Evolutionary conservation across 2,329 filamentous ascomycete genomes (phyloP), one percentile per base, ranked within the genome.

Genomic region (Clonostachys rosea): DNA sequence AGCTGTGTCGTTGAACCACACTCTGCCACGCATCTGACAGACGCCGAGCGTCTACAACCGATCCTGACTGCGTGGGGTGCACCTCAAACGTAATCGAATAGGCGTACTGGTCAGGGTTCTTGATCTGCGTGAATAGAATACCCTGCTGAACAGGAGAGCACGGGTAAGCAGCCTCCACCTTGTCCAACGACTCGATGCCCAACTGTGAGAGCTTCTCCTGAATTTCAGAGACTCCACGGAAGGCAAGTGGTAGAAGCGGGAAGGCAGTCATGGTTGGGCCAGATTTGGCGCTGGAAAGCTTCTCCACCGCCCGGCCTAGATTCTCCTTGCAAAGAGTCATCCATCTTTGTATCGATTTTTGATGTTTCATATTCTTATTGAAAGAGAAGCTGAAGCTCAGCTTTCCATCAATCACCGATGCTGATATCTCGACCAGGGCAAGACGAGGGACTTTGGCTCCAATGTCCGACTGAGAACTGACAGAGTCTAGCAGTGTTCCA

Each of bases 131-230:
- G 5, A 59, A 40, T 1, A 59, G 40, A 1, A 59, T 55, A 2
- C 55, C 56, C 13, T 56, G 51, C 34, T 59, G 56, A 2, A 59
- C 48, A 1, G 52, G 34, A 1, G 56, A 56, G 45, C 52, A 56
- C 5, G 56, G 56, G 1, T 56, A 58, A 7, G 37, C 44, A 2
- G 47, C 48, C 34, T 59, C 55, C 12, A 59, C 17, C 0, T 45
- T 39, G 11, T 53, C 44, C 7, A 51, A 16, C 1, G 40, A 44
- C 5, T 7, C 14, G 0, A 48, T 14, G 4, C 49, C 46, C 5
- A 40, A 5, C 12, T 40, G 33, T 11, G 46, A 24, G 5, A 50
- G 49, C 39, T 41, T 50, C n/a, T 42, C 30, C 18, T 42, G 14
- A 30, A 50, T 37, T n/a, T 47, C 40, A 14, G 36, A 14, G 3